These are phyloP conservation scores for Phycomyces nitens DNA, from an alignment of 192 early-diverging fungal genomes.

Conservation along the genomic window DNA sequence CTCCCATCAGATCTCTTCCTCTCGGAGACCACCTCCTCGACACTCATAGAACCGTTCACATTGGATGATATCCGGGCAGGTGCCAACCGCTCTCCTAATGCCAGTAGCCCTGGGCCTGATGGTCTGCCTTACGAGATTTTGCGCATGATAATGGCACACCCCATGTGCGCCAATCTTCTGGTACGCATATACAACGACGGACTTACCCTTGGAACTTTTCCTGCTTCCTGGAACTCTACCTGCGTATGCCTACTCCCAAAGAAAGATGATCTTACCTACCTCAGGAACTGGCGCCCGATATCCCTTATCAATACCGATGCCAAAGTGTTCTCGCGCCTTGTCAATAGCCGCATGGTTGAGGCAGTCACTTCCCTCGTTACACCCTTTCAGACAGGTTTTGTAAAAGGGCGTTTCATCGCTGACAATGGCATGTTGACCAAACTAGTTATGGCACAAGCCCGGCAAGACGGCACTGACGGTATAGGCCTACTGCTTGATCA, in stretches of 20 bases:
- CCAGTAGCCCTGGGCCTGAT: no score
- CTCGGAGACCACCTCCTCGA: no score
- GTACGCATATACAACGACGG: conserved; percentile 3
- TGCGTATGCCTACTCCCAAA: conserved; percentile 20
- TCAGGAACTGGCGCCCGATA: conserved; percentile 14
- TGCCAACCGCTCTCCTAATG: no score
- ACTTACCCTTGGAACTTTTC: neutral
- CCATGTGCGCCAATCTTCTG: no score
- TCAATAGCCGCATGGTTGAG: neutral
- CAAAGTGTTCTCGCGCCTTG: neutral
- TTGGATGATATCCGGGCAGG: no score
- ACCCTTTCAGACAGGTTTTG: conserved; percentile 17
- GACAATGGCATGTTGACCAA: conserved; percentile 6
- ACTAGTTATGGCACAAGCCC: neutral
- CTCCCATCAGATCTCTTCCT: no score
- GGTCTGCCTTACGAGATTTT: no score
- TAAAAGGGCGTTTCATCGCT: conserved; percentile 4
- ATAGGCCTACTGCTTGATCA: neutral
- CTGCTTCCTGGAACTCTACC: neutral
- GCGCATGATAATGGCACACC: no score
- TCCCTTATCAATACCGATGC: conserved; percentile 15
- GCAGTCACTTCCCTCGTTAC: neutral
- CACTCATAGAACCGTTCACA: no score
- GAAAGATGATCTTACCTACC: conserved; percentile 7
- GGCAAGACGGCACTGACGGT: neutral